Conservation (phyloP, 2,329 filamentous ascomycete genomes). For the Colletotrichum euphorbiae region DNA sequence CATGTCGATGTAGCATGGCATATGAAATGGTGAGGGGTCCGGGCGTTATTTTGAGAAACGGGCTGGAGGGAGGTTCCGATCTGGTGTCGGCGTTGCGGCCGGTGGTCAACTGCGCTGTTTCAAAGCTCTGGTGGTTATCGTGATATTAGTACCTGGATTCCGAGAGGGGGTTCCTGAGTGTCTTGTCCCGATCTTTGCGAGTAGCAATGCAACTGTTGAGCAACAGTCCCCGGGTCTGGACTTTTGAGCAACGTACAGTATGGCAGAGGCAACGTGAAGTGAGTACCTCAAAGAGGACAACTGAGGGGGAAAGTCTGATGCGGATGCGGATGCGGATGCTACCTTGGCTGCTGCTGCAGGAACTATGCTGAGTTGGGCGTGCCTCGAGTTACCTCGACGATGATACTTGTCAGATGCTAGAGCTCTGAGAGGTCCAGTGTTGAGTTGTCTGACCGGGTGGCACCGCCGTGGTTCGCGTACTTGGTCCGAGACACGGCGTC, state of each 20-base stretch:
- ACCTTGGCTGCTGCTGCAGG: not conserved
- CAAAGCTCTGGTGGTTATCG: not conserved
- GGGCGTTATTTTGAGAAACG: slow-evolving; percentile 16
- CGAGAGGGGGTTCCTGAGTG: not conserved
- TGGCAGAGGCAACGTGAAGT: too few species aligned
- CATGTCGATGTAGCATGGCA: slow-evolving; percentile 20
- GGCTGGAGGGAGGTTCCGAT: not conserved
- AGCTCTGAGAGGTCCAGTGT: not conserved
- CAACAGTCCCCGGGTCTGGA: not conserved
- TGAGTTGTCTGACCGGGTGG: slow-evolving; percentile 3
- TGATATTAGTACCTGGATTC: not conserved
- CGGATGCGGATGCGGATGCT: not conserved
- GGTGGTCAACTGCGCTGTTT: too few species aligned
- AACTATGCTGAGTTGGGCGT: not conserved
- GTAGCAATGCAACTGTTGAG: not conserved
- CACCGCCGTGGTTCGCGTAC: not conserved
- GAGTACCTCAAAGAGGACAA: not conserved
- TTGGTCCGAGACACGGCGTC: not conserved
- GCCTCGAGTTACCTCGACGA: not conserved
- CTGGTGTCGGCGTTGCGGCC: not conserved
- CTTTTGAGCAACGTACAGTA: not conserved
- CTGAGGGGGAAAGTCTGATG: not conserved
- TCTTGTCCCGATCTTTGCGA: not conserved
- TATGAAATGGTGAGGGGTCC: slow-evolving; percentile 6
- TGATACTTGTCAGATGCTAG: not conserved